Evolutionary conservation across 2,329 filamentous ascomycete genomes (phyloP).

Genomic region (Coniochaeta prunicola): DNA sequence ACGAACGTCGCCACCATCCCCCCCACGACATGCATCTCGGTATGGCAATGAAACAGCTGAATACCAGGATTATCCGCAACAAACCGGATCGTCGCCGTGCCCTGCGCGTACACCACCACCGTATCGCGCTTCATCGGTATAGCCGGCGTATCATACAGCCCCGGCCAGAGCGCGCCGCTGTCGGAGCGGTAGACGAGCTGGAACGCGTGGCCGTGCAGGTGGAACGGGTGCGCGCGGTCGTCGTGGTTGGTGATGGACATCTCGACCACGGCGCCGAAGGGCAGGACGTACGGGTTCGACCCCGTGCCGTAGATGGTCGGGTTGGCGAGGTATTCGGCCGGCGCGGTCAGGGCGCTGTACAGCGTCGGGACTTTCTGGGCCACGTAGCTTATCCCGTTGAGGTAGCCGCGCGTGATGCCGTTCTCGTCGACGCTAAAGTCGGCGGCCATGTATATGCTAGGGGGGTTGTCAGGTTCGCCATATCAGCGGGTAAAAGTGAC

Average conservation of each 20-base stretch:
- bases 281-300: conserved; percentile 45
- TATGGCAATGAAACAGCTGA: conserved; percentile 44
- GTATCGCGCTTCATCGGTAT: conserved; percentile 43
- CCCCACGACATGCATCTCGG: conserved; percentile 47
- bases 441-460: too few relatives aligned
- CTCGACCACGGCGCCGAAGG: conserved; percentile 46
- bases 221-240: conserved; percentile 52
- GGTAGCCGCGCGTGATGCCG: too few relatives aligned
- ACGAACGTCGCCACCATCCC: conserved; percentile 35
- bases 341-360: conserved; percentile 55
- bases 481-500: too few relatives aligned
- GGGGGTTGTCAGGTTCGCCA: too few relatives aligned
- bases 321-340: conserved; percentile 34
- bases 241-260: conserved; percentile 54
- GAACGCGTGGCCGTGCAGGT: conserved; percentile 57
- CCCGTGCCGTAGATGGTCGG: conserved; percentile 42
- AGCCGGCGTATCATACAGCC: conserved; percentile 17
- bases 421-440: too few relatives aligned
- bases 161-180: neutral
- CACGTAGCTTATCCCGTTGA: conserved; percentile 45
- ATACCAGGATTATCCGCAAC: conserved; percentile 36
- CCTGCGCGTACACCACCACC: conserved; percentile 33
- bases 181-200: conserved; percentile 31
- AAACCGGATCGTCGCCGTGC: conserved; percentile 31
- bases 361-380: conserved; percentile 59